Evolutionary conservation across 371 early-diverging fungal species (phyloP).

Genomic region (Batkoa obscura): DNA sequence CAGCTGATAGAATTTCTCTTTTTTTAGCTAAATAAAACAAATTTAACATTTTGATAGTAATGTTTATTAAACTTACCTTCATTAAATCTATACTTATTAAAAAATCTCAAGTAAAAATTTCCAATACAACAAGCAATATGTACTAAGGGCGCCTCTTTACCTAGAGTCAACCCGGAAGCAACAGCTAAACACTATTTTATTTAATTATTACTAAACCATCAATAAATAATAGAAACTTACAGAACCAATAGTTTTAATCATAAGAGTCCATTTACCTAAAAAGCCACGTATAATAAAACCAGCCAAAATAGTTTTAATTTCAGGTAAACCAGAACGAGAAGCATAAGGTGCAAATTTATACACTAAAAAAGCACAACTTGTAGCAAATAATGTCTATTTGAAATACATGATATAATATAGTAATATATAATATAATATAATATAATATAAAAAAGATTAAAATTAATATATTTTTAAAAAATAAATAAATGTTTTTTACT

Average conservation of each 20-base stretch:
- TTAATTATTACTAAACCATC: neutral
- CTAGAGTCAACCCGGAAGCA: slow-evolving; percentile 50
- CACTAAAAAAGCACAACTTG: slow-evolving; percentile 25
- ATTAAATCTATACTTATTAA: slow-evolving; percentile 42
- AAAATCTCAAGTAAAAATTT: slow-evolving; percentile 48
- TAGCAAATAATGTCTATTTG: slow-evolving; percentile 21
- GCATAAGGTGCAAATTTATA: slow-evolving; percentile 53
- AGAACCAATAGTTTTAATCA: slow-evolving; percentile 47
- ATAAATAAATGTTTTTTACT: no score
- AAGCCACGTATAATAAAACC: slow-evolving; percentile 67
- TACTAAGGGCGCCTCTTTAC: slow-evolving; percentile 69
- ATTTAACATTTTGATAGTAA: neutral
- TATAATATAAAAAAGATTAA: no score
- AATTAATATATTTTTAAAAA: no score
- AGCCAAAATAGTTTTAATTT: slow-evolving; percentile 65
- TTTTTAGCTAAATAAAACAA: slow-evolving; percentile 25
- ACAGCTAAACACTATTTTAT: slow-evolving; percentile 21
- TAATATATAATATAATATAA: no score
- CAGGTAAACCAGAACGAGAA: slow-evolving; percentile 61
- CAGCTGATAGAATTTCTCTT: slow-evolving; percentile 62
- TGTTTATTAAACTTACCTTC: slow-evolving; percentile 21
- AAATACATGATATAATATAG: neutral
- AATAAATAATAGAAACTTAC: slow-evolving; percentile 11
- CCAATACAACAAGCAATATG: slow-evolving; percentile 61
- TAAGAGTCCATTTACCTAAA: slow-evolving; percentile 45